phyloP scores from a whole-genome alignment of 169 alveolate species.

The Plasmodium gonderi region DNA sequence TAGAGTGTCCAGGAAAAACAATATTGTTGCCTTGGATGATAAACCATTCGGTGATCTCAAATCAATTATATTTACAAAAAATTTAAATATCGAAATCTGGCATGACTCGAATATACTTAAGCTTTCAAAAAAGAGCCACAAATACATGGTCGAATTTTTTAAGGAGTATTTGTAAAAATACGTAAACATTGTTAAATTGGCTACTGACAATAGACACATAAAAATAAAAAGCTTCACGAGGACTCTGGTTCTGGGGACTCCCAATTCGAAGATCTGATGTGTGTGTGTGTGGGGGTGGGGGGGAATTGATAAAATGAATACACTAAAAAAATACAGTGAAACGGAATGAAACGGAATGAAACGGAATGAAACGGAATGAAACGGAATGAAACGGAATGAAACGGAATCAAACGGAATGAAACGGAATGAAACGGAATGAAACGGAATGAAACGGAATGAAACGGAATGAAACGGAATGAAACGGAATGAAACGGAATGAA shows the following conservation, averaged over 20 bases:
- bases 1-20: conserved; percentile 79
- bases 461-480: too few relatives aligned
- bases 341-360: too few relatives aligned
- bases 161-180: conserved; percentile 77
- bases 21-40: conserved; percentile 77
- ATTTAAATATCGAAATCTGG: conserved; percentile 74
- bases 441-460: too few relatives aligned
- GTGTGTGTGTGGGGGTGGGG: too few relatives aligned
- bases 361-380: too few relatives aligned
- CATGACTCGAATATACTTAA: conserved; percentile 76
- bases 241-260: conserved; percentile 82
- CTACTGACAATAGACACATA: conserved; percentile 80
- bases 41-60: conserved; percentile 76
- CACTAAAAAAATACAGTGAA: neutral
- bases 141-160: conserved; percentile 85
- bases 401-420: neutral
- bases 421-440: neutral
- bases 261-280: conserved; percentile 88
- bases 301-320: neutral
- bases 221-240: conserved; percentile 75
- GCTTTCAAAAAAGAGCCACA: conserved; percentile 89
- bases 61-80: conserved; percentile 76
- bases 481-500: too few relatives aligned
- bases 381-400: neutral
- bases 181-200: conserved; percentile 76